Evolutionary conservation across 306 rosid species (phyloP), one percentile per base, ranked within the genome.

Genomic region (Dalbergia oliveri): DNA sequence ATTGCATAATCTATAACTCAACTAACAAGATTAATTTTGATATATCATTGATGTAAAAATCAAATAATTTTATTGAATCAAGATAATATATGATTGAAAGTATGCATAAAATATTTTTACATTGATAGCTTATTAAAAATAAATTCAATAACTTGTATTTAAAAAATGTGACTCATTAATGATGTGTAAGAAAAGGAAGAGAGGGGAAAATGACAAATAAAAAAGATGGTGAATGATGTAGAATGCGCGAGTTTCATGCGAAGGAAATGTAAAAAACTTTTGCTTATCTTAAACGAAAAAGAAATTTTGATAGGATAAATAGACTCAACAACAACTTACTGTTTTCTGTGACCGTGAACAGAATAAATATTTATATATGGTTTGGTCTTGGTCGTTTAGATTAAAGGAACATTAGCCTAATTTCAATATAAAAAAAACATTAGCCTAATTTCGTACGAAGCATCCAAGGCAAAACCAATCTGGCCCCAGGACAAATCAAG

Each of bases 371-470:
- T 37, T 37, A 66, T 1, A 37, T 10, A 7, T 5, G 6, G 13
- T 47, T 6, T 0, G 3, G 35, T 39, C 33, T 58, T 79, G 71
- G 63, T 33, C 8, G 1, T 57, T 56, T 37, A 13, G 39, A 56
- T 77, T 57, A 63, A 70, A 70, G 23, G 31, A 69, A 72, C n/a
- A 37, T 19, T 66, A 72, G 3, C 41, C 49, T 37, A 81, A 80
- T 62, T 66, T 62, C 57, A n/a, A n/a, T n/a, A n/a, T n/a, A n/a
- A n/a, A n/a, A n/a, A n/a, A n/a, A 69, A 72, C n/a, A 37, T 19
- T 66, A 72, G 3, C 41, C 49, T 37, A 81, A 80, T 62, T 66
- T 62, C 57, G 69, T 50, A 72, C 58, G 88, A 85, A 85, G 88
- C 88, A 77, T 85, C 81, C 65, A 37, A n/a, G 69, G 59, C 64